These are phyloP conservation scores for Aureobasidium sp. DNA, from an alignment of 2,329 filamentous ascomycete species.

Conservation along the genomic window DNA sequence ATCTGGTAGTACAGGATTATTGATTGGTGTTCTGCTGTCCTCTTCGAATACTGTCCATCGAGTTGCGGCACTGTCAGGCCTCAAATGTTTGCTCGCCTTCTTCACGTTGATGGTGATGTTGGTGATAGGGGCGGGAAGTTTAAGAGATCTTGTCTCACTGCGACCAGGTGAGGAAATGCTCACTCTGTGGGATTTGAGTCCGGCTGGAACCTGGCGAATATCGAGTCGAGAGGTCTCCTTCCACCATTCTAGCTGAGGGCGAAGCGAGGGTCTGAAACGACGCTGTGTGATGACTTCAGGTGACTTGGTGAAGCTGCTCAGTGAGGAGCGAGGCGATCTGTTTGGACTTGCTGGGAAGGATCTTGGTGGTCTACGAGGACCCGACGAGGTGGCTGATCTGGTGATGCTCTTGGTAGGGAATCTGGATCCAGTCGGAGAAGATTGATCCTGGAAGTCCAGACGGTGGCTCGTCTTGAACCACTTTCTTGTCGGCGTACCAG, in stretches of 20 bases:
- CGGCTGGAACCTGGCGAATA: constrained; percentile 10
- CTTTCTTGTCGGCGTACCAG: background rate
- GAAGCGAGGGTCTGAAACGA: background rate
- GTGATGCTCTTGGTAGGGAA: constrained; percentile 13
- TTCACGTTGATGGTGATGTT: constrained; percentile 3
- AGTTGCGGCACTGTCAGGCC: constrained; percentile 16
- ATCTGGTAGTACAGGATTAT: constrained; percentile 8
- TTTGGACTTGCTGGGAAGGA: background rate
- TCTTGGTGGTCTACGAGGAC: constrained; percentile 11
- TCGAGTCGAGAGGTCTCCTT: constrained; percentile 13
- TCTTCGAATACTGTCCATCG: constrained; percentile 27
- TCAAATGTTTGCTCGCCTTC: background rate
- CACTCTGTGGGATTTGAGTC: background rate
- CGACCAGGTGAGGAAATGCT: background rate
- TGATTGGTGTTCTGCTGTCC: constrained; percentile 19
- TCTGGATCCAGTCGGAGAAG: constrained; percentile 19
- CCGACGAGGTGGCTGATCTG: background rate
- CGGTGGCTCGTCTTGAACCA: constrained; percentile 16
- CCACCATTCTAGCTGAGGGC: constrained; percentile 5
- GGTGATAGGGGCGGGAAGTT: constrained; percentile 10
- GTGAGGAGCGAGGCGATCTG: background rate
- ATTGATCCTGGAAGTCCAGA: constrained; percentile 27
- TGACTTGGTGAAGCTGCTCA: background rate
- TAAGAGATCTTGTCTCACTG: background rate
- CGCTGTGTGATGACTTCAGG: background rate